Evolutionary conservation across 179 eudicot genomes (phyloP), one percentile per base, ranked within the genome.

Genomic region (Nepenthes alata): DNA sequence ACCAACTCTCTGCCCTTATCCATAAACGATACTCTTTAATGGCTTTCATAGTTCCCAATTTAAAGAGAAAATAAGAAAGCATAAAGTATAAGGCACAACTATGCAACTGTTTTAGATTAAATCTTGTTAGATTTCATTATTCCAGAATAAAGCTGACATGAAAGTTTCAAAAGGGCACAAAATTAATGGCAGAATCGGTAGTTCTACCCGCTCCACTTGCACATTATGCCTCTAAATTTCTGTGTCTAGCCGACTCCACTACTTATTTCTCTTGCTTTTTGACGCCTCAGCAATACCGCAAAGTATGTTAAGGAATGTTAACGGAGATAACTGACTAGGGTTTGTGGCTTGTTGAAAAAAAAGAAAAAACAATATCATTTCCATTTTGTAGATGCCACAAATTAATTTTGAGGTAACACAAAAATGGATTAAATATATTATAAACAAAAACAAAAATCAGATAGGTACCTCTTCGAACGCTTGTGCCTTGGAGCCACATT

Each of bases 391-490:
- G n/a, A 55, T 55, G 11, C 37, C 11, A 2, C n/a, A 55, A 10
- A 52, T 11, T 16, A 11, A 11, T 11, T 5, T 4, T 16, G 6
- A 16, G 15, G n/a, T 2, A 11, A 1, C 2, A n/a, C 6, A 11
- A 25, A 2, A 11, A 55, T 25, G 34, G 58, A 55, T 25, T 55
- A 3, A 55, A 6, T 5, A 8, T 3, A 25, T 36, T 47, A 44
- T 47, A 45, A 41, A 37, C 4, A 34, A 62, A 37, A 58, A 56
- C 36, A 54, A 44, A 47, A 59, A 58, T 7, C 66, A 53, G 58
- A 14, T 53, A 3, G 2, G 59, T 66, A 87, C 96, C 97, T 88
- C 75, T 88, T 85, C 37, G 88, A 88, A 60, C 88, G 83, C 65
- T 74, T 75, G 77, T 85, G 94, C 52, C 60, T 66, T 51, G 80